A percentile compares a stretch with the other conserved stretches of the same genome.
Evolutionary conservation across 768 basidiomycete species (phyloP).

Genomic region (Lactifluus pinguis): DNA sequence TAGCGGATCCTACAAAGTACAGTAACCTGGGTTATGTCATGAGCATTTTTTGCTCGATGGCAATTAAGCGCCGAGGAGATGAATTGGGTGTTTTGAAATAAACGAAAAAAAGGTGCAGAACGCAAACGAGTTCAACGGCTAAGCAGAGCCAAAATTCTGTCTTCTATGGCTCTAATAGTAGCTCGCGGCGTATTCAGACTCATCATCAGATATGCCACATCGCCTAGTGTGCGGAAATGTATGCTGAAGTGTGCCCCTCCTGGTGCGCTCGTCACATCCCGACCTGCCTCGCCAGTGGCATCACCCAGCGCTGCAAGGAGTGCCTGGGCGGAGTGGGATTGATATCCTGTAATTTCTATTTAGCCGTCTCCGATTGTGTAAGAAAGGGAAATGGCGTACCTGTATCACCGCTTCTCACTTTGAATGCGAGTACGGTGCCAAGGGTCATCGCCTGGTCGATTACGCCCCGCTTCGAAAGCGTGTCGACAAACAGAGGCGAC

Average conservation of each 20-base stretch:
- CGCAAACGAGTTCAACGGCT: neutral
- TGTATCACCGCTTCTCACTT: slow-evolving; percentile 45
- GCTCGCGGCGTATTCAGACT: slow-evolving; percentile 62
- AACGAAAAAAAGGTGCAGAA: neutral
- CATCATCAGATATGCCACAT: slow-evolving; percentile 89
- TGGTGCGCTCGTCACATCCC: slow-evolving; percentile 33
- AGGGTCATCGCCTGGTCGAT: slow-evolving; percentile 80
- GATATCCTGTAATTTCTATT: slow-evolving; percentile 32
- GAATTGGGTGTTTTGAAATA: neutral
- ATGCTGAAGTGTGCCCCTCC: slow-evolving; percentile 55
- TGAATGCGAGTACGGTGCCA: slow-evolving; percentile 78
- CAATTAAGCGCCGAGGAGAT: slow-evolving; percentile 5
- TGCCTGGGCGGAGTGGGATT: slow-evolving; percentile 53
- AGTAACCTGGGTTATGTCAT: neutral
- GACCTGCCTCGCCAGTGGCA: slow-evolving; percentile 19
- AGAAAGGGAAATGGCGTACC: slow-evolving; percentile 34
- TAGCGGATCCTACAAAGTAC: neutral
- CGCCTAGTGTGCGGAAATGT: slow-evolving; percentile 82
- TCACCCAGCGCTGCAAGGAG: slow-evolving; percentile 45
- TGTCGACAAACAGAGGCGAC: slow-evolving; percentile 61
- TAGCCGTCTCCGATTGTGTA: neutral
- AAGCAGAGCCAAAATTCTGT: slow-evolving; percentile 44
- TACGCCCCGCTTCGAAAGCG: slow-evolving; percentile 43
- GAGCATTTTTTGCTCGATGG: slow-evolving; percentile 1
- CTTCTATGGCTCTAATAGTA: slow-evolving; percentile 52